phyloP scores from a whole-genome alignment of 495 filamentous ascomycete genomes.

The Sabuloglossum arenarium region DNA sequence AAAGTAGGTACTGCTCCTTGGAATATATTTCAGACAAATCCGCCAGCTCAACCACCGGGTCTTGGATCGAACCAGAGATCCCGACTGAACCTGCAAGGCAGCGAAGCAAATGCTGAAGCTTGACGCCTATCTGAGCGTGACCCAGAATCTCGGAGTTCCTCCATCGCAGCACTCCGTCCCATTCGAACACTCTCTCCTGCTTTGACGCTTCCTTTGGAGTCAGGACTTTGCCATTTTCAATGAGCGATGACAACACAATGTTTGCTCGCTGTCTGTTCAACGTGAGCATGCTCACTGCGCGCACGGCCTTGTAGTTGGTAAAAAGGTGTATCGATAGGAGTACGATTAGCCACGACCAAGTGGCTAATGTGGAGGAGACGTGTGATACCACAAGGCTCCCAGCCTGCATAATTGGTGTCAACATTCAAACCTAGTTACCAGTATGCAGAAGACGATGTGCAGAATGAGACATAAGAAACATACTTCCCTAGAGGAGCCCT shows the following conservation, averaged over 20 bases:
- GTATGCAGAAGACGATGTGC: background rate
- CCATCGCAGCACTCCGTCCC: slow-evolving; percentile 39
- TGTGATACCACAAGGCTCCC: slow-evolving; percentile 63
- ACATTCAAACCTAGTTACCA: background rate
- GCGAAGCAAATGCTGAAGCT: slow-evolving; percentile 17
- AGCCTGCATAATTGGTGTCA: slow-evolving; percentile 21
- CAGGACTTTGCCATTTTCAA: slow-evolving; percentile 28
- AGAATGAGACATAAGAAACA: background rate
- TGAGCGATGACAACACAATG: slow-evolving; percentile 46
- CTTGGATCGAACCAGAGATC: slow-evolving; percentile 20
- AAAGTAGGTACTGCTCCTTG: slow-evolving; percentile 32
- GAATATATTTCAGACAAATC: slow-evolving; percentile 29
- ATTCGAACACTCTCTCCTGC: slow-evolving; percentile 53
- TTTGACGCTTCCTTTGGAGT: slow-evolving; percentile 40
- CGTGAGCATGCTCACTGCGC: slow-evolving; percentile 62
- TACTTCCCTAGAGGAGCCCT: background rate
- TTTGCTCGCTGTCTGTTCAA: slow-evolving; percentile 76
- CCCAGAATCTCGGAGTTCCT: slow-evolving; percentile 23
- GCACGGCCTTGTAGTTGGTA: slow-evolving; percentile 72
- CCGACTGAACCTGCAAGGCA: slow-evolving; percentile 13
- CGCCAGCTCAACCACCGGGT: slow-evolving; percentile 14
- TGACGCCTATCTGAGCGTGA: slow-evolving; percentile 27
- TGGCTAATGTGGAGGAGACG: slow-evolving; percentile 46
- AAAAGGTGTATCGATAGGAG: slow-evolving; percentile 55
- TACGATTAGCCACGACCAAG: slow-evolving; percentile 52